Evolutionary conservation across 176 grass and related monocot genomes (phyloP), one percentile per base, ranked within the genome.

Genomic region (Aechmea fasciata): DNA sequence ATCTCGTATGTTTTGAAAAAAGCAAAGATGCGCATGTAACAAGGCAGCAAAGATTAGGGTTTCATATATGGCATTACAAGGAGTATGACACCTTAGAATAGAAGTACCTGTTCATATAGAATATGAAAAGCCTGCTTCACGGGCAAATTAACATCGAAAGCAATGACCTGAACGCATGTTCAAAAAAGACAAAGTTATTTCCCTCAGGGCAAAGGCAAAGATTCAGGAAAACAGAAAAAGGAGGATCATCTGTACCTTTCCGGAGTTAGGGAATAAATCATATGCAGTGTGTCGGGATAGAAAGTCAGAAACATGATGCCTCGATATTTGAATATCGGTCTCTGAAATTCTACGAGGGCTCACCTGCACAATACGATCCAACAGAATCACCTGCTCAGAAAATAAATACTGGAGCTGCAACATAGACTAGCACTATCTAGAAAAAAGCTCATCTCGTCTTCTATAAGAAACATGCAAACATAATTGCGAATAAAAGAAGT

Each of bases 121-220:
- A 99, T 93, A 81, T 99, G 94, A 83, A 99, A 99, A 63, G 94
- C 88, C 75, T 93, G 94, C 63, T 99, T 99, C 77, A 99, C 89
- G 1, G 94, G 94, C 74, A 99, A 83, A 74, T 99, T 99, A 80
- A 99, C 74, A 82, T 99, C 89, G 19, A 99, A 57, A 54, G 82
- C 94, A 99, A 99, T 85, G 23, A 93, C 94, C 94, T 99, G 84
- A 67, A 80, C 63, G 69, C 4, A 61, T 61, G 49, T 66, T 48
- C 48, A 24, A 14, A 74, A 11, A 53, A 48, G 50, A 68, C 51
- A 64, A 67, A 75, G 47, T 77, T 18, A 63, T 49, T 66, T 49
- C 15, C 7, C 52, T 4, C 12, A 17, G n/a, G 19, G 55, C 13
- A 20, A 59, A 59, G 19, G 8, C 2, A 59, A 70, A 73, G 76